These are phyloP conservation scores for Phytopythium montanum DNA, from an alignment of 352 stramenopile species.

Conservation along the genomic window DNA sequence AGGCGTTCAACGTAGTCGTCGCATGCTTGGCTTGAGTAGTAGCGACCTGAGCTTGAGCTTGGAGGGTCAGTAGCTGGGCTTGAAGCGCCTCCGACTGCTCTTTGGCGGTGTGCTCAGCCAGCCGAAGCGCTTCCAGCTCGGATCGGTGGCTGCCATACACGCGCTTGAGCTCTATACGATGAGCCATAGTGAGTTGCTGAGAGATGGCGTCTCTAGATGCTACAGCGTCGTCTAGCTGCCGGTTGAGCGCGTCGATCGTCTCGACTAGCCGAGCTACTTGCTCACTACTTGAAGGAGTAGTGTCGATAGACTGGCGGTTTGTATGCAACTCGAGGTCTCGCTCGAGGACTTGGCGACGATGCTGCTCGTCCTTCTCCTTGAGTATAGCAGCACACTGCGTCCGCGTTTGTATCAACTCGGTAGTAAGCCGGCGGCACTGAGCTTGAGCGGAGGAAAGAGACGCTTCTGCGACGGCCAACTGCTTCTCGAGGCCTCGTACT, in stretches of 20 bases:
- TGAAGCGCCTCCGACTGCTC: conserved; percentile 44
- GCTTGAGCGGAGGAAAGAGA: conserved; percentile 24
- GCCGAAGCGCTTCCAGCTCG: conserved; percentile 59
- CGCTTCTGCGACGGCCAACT: conserved; percentile 24
- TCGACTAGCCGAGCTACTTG: conserved; percentile 62
- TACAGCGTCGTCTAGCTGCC: conserved; percentile 51
- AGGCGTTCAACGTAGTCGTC: conserved; percentile 44
- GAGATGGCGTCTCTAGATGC: conserved; percentile 31
- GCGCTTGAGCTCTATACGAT: conserved; percentile 58
- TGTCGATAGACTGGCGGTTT: conserved; percentile 2
- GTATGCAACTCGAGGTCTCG: conserved; percentile 37
- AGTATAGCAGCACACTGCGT: conserved; percentile 33
- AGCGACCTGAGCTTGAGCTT: conserved; percentile 53
- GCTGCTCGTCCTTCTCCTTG: conserved; percentile 54
- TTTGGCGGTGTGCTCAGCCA: conserved; percentile 60
- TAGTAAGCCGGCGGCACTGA: conserved; percentile 34
- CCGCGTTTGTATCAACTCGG: conserved; percentile 39
- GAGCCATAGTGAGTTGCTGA: conserved; percentile 27
- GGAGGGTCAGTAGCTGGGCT: conserved; percentile 40
- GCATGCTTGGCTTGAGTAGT: conserved; percentile 46
- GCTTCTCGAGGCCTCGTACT: conserved; percentile 14
- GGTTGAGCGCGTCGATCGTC: conserved; percentile 62
- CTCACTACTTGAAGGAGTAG: conserved; percentile 3
- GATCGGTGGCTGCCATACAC: conserved; percentile 61
- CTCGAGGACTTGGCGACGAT: conserved; percentile 48